Conservation (phyloP, 2,329 filamentous ascomycete species). For the Falciphora oryzae region DNA sequence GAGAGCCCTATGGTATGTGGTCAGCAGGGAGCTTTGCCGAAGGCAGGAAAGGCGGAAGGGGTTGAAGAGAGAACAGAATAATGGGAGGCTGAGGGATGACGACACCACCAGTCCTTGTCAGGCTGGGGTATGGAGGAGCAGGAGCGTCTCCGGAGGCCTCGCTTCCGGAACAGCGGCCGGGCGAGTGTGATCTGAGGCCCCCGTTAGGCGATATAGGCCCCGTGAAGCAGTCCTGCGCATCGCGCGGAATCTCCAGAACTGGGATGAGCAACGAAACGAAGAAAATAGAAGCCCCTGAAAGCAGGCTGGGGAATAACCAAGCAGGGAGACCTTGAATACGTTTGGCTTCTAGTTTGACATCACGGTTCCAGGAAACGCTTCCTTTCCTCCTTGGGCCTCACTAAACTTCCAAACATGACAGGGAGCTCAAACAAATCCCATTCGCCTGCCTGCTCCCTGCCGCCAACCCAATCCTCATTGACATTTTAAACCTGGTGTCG, state of each 20-base stretch:
- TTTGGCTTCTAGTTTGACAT: not conserved
- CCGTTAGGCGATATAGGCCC: not conserved
- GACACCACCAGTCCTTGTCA: too few relatives aligned
- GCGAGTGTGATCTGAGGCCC: not conserved
- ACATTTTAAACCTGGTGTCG: not conserved
- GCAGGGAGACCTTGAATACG: not conserved
- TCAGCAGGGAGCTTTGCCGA: too few relatives aligned
- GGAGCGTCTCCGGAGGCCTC: too few relatives aligned
- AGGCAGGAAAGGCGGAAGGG: too few relatives aligned
- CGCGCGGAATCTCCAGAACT: not conserved
- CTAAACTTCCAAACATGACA: too few relatives aligned
- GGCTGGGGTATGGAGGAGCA: too few relatives aligned
- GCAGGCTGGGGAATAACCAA: not conserved
- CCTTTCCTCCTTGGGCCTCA: not conserved
- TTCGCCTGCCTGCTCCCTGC: not conserved
- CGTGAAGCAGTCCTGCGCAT: not conserved
- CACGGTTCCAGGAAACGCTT: not conserved
- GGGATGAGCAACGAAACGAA: not conserved
- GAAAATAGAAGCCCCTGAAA: not conserved
- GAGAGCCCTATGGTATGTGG: too few relatives aligned
- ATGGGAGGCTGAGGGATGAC: too few relatives aligned
- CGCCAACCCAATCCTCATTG: too few relatives aligned
- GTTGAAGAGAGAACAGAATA: too few relatives aligned
- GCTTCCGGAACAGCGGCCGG: too few relatives aligned
- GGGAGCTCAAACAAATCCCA: not conserved